Conservation (phyloP, 306 rosid species). For the Nissolia schottii region DNA sequence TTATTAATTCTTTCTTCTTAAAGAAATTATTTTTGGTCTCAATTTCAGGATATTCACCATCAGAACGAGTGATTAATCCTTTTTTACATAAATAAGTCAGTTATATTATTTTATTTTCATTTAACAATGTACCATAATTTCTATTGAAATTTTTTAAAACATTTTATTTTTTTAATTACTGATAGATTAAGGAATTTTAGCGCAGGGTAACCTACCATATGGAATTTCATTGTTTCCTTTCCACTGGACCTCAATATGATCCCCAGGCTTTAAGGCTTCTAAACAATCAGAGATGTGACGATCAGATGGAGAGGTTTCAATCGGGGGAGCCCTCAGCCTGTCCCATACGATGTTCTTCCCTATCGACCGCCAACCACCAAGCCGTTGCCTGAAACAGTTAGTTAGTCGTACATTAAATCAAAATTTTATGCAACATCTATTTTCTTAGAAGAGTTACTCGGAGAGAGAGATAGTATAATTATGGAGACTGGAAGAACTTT, state of each 20-base stretch:
- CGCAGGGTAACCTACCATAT: slow-evolving; percentile 42
- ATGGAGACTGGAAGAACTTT: neutral
- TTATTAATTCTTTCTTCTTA: too few relatives aligned
- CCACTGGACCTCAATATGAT: slow-evolving; percentile 73
- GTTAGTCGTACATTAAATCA: neutral
- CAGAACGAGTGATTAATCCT: too few relatives aligned
- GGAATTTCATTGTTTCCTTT: slow-evolving; percentile 39
- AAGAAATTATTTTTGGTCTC: too few relatives aligned
- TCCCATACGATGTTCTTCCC: slow-evolving; percentile 52
- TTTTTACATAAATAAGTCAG: too few relatives aligned
- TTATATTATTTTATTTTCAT: too few relatives aligned
- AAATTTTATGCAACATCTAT: too few relatives aligned
- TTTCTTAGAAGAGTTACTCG: too few relatives aligned
- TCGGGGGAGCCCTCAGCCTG: slow-evolving; percentile 42
- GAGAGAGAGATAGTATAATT: neutral
- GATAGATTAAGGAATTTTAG: neutral
- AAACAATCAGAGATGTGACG: slow-evolving; percentile 52
- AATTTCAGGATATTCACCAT: too few relatives aligned
- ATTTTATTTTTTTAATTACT: too few relatives aligned
- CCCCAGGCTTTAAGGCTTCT: slow-evolving; percentile 47
- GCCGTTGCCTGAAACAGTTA: slow-evolving; percentile 42
- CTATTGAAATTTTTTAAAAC: too few relatives aligned
- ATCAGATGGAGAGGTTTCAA: slow-evolving; percentile 37
- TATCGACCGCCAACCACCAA: slow-evolving; percentile 34
- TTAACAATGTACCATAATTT: too few relatives aligned